phyloP scores from a whole-genome alignment of 2,329 filamentous ascomycete genomes.

The Diaporthe velutina region DNA sequence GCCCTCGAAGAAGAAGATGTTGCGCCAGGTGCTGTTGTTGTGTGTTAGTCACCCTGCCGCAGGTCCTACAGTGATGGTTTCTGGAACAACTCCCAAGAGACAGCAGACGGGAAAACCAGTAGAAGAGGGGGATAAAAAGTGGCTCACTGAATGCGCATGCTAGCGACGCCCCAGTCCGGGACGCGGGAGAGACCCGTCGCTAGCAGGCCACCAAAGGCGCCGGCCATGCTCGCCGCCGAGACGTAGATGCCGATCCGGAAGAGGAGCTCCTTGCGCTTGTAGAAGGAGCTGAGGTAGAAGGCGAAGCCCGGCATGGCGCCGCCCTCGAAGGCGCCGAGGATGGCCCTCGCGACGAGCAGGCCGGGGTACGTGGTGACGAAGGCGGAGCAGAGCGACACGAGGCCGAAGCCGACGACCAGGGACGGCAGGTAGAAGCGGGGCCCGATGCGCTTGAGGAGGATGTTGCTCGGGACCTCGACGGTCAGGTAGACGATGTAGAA shows the following conservation, averaged over 20 bases:
- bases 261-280: conserved; percentile 79
- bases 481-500: conserved; percentile 74
- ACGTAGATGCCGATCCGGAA: conserved; percentile 81
- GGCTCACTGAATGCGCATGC: conserved; percentile 59
- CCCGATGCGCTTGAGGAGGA: conserved; percentile 72
- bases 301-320: conserved; percentile 78
- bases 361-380: conserved; percentile 74
- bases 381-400: conserved; percentile 77
- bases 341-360: conserved; percentile 74
- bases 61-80: too few species aligned
- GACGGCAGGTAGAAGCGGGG: conserved; percentile 74
- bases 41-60: too few species aligned
- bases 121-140: too few species aligned
- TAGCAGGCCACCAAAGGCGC: conserved; percentile 78
- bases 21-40: conserved; percentile 68
- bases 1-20: conserved; percentile 75
- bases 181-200: conserved; percentile 81
- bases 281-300: conserved; percentile 81
- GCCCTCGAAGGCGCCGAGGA: conserved; percentile 78
- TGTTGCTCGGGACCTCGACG: conserved; percentile 75
- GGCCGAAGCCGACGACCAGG: conserved; percentile 74
- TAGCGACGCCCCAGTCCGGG: conserved; percentile 58
- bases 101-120: too few species aligned
- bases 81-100: too few species aligned
- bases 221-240: conserved; percentile 77